A percentile compares a stretch with the other conserved stretches of the same genome.
These are phyloP conservation scores for Sugiyamaella novakii DNA, from an alignment of 1,139 yeast genomes.

Conservation along the genomic window DNA sequence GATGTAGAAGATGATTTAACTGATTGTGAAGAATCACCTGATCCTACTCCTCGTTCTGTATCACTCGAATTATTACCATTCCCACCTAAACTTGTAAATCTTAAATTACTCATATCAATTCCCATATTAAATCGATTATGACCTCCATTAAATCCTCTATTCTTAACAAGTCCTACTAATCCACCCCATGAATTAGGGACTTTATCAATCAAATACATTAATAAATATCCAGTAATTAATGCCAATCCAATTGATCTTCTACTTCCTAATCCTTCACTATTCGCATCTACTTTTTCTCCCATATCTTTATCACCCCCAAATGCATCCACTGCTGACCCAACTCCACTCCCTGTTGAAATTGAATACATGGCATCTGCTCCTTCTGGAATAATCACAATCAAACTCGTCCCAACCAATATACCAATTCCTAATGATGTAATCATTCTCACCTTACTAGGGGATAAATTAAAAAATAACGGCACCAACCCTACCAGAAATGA, in stretches of 20 bases:
- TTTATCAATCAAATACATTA: constrained; percentile 56
- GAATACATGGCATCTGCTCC: constrained; percentile 56
- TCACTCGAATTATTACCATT: constrained; percentile 6
- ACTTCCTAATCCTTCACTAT: constrained; percentile 16
- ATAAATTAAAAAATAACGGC: constrained; percentile 43
- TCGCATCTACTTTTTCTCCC: constrained; percentile 26
- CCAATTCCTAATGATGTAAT: constrained; percentile 62
- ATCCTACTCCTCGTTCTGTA: constrained; percentile 13
- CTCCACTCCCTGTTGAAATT: constrained; percentile 27
- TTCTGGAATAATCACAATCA: constrained; percentile 70
- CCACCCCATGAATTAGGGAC: constrained; percentile 29
- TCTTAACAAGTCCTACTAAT: neutral
- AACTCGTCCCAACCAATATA: constrained; percentile 61
- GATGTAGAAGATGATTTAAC: constrained; percentile 43
- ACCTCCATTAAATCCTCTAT: constrained; percentile 3
- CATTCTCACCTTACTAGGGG: constrained; percentile 37
- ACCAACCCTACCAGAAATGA: constrained; percentile 44
- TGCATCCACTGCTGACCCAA: constrained; percentile 18
- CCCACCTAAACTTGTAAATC: constrained; percentile 21
- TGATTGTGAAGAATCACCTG: neutral
- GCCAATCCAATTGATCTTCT: constrained; percentile 41
- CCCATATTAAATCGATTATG: constrained; percentile 4
- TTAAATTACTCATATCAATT: constrained; percentile 18
- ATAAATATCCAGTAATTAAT: constrained; percentile 53
- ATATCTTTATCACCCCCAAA: constrained; percentile 13